Conservation (phyloP, 192 early-diverging fungal genomes). For the Phycomyces nitens region DNA sequence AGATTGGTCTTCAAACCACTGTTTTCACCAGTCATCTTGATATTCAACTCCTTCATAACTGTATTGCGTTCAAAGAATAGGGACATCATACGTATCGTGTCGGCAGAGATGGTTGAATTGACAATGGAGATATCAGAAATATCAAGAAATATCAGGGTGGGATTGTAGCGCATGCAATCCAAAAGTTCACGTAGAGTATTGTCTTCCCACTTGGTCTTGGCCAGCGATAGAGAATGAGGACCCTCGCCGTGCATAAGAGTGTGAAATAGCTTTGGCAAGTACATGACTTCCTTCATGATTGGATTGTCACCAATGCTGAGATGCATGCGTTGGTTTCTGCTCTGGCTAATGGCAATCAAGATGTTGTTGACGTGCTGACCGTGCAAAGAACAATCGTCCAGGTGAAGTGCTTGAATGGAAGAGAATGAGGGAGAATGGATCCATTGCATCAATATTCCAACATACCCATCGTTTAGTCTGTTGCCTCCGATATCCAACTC, state of each 20-base stretch:
- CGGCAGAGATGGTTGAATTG: conserved; percentile 30
- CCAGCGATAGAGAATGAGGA: conserved; percentile 37
- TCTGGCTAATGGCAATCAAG: conserved; percentile 35
- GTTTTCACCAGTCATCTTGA: conserved; percentile 22
- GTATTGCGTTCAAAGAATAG: conserved; percentile 32
- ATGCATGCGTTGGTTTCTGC: conserved; percentile 35
- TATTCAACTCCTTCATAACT: conserved; percentile 31
- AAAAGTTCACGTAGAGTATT: conserved; percentile 42
- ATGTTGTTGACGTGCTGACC: conserved; percentile 39
- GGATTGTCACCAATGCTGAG: conserved; percentile 38
- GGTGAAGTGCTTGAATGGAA: conserved; percentile 22
- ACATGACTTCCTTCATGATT: conserved; percentile 36
- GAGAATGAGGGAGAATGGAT: conserved; percentile 24
- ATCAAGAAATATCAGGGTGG: conserved; percentile 37
- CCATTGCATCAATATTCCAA: conserved; percentile 22
- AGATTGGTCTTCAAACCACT: background rate
- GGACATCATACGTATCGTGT: conserved; percentile 39
- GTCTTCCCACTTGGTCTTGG: conserved; percentile 47
- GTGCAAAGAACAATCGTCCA: conserved; percentile 41
- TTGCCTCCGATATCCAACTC: conserved; percentile 23
- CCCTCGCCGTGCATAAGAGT: conserved; percentile 37
- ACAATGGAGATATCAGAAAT: conserved; percentile 35
- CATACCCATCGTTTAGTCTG: conserved; percentile 5
- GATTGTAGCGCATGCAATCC: conserved; percentile 40
- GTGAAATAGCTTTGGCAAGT: conserved; percentile 37